Evolutionary conservation across 345 rosid species (phyloP).

Genomic region (Aurinia saxatilis): DNA sequence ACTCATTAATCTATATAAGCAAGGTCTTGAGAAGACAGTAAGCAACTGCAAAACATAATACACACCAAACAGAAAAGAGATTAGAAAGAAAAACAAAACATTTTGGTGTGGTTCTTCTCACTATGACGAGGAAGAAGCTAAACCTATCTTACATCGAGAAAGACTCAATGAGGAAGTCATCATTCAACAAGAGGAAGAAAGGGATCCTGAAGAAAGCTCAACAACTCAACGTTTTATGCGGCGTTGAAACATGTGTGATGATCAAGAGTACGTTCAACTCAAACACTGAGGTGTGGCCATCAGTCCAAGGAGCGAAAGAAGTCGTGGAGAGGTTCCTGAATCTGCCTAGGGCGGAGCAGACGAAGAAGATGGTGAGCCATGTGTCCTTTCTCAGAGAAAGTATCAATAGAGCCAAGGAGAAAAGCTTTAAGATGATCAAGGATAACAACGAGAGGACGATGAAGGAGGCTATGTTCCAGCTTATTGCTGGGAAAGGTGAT

Average conservation of each 20-base stretch:
- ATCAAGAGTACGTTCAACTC: conserved; percentile 17
- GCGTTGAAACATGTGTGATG: conserved; percentile 28
- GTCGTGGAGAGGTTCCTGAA: conserved; percentile 9
- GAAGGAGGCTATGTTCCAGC: conserved; percentile 12
- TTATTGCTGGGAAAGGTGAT: background rate
- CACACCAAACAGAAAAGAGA: background rate
- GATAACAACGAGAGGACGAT: conserved; percentile 7
- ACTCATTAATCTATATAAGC: conserved; percentile 5
- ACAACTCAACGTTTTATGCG: conserved; percentile 32
- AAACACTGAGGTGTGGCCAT: conserved; percentile 32
- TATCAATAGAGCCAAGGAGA: conserved; percentile 6
- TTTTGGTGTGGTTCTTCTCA: too few species aligned
- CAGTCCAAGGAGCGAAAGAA: background rate
- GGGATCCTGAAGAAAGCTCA: conserved; percentile 27
- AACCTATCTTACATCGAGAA: conserved; percentile 29
- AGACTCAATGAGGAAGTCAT: conserved; percentile 29
- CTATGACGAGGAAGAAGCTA: conserved; percentile 30
- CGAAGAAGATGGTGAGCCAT: conserved; percentile 30
- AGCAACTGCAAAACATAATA: background rate
- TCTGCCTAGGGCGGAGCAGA: conserved; percentile 9
- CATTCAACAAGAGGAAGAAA: conserved; percentile 36
- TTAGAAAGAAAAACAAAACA: too few species aligned
- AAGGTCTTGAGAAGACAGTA: background rate
- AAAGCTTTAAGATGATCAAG: background rate
- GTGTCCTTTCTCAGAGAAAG: conserved; percentile 23